These are phyloP conservation scores for Stropharia rugosoannulata DNA, from an alignment of 768 basidiomycete genomes.

Conservation along the genomic window DNA sequence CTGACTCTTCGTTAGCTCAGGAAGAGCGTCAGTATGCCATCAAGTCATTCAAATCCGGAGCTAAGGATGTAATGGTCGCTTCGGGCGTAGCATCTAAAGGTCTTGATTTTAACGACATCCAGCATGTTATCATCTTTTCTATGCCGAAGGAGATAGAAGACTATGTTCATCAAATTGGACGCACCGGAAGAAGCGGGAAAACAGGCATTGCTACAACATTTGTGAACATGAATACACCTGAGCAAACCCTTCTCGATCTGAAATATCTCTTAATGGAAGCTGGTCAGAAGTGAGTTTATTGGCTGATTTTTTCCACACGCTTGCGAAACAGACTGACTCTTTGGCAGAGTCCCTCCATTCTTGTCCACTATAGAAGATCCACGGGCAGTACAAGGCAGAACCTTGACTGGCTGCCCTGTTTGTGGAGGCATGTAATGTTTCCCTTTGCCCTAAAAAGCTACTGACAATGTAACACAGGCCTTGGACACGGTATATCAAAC, in stretches of 20 bases:
- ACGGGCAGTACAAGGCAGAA: constrained; percentile 73
- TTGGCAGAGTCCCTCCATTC: constrained; percentile 87
- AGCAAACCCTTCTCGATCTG: constrained; percentile 94
- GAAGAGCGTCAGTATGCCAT: constrained; percentile 99
- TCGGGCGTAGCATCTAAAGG: constrained; percentile 98
- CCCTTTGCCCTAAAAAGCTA: background rate
- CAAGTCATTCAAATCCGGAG: constrained; percentile 95
- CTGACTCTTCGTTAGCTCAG: constrained; percentile 57
- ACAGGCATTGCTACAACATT: constrained; percentile 99
- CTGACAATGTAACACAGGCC: constrained; percentile 44
- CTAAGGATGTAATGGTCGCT: constrained; percentile 99
- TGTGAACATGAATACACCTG: constrained; percentile 96
- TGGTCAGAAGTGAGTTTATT: constrained; percentile 82
- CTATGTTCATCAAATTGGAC: constrained; percentile 98
- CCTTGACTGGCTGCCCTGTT: constrained; percentile 87
- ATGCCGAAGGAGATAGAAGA: constrained; percentile 99
- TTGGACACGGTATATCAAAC: constrained; percentile 92
- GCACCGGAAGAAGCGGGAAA: constrained; percentile 96
- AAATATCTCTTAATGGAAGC: constrained; percentile 97
- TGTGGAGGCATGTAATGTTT: constrained; percentile 72
- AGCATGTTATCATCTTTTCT: constrained; percentile 97
- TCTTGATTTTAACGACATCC: constrained; percentile 97
- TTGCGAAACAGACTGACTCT: constrained; percentile 1
- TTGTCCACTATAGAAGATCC: constrained; percentile 89
- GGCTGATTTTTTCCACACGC: background rate